Evolutionary conservation across 495 filamentous ascomycete species (phyloP), one percentile per base, ranked within the genome.

Genomic region (Parathielavia appendiculata): DNA sequence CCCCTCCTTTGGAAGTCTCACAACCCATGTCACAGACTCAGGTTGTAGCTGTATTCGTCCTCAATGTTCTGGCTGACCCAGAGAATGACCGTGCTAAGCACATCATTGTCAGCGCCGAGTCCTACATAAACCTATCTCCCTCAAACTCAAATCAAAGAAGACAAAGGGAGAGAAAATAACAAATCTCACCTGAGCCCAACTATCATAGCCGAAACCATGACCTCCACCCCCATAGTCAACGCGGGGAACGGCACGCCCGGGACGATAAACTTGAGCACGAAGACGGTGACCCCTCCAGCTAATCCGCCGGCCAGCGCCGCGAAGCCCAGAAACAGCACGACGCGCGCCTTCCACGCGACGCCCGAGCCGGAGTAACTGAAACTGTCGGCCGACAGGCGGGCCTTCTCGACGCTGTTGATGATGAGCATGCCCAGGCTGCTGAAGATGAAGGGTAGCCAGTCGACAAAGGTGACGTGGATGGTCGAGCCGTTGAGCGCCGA

Each of bases 61-160:
- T 99, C 95, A 75, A 97, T 96, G 67, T 97, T 99, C 82, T 99
- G 95, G 60, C 88, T 90, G 14, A 99, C 81, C 95, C 95, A 99
- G 9, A 99, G 81, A 4, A 96, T 86, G 44, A 91, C 83, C 40
- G 90, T 89, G 68, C 91, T 95, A 46, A n/a, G 5, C 5, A 39
- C 5, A 23, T 2, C 35, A 54, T 10, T 19, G 54, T 67, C 35
- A 67, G 60, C 54, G 6, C 8, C 34, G n/a, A 32, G 19, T 43
- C 17, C 39, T 14, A 34, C 41, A 48, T 16, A 17, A 8, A 16
- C 8, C 4, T 30, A 6, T 6, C 26, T 30, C 26, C 26, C 30
- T 14, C 11, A 23, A 26, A 36, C 9, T 26, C 7, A 57, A 14
- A 39, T n/a, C 12, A 22, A 7, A 17, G 12, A 19, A 34, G 7